phyloP scores from a whole-genome alignment of 176 grass and related monocot genomes.

The Carex pumila region DNA sequence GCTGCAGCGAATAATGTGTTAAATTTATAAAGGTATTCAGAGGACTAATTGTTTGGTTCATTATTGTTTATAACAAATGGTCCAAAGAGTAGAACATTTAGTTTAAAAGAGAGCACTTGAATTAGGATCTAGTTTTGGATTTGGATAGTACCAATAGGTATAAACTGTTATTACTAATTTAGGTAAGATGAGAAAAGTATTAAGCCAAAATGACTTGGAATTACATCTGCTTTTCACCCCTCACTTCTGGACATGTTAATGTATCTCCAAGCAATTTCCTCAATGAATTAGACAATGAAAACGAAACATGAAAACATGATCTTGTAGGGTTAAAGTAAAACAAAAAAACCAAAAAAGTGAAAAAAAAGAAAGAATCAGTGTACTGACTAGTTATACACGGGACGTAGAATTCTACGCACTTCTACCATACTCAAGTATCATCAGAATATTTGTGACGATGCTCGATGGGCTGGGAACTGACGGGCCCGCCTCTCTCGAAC shows the following conservation, averaged over 20 bases:
- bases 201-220: conserved; percentile 24
- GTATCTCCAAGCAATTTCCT: conserved; percentile 27
- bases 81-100: background rate
- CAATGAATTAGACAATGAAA: conserved; percentile 28
- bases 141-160: background rate
- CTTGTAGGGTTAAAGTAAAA: conserved; percentile 11
- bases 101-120: background rate
- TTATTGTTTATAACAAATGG: background rate
- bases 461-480: background rate
- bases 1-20: background rate
- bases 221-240: conserved; percentile 11
- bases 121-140: background rate
- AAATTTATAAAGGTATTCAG: background rate
- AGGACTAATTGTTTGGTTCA: background rate
- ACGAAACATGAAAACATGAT: background rate
- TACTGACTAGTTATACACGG: conserved; percentile 20
- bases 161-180: conserved; percentile 21
- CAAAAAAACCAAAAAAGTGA: background rate
- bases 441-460: conserved; percentile 5
- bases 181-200: conserved; percentile 16
- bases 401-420: conserved; percentile 17
- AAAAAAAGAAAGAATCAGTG: conserved; percentile 26
- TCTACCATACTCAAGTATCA: conserved; percentile 30
- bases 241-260: conserved; percentile 4
- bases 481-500: conserved; percentile 16